A percentile compares a stretch with the other conserved stretches of the same genome.
phyloP scores from a whole-genome alignment of 1,139 yeast genomes.

The Debaryomyces sp. region DNA sequence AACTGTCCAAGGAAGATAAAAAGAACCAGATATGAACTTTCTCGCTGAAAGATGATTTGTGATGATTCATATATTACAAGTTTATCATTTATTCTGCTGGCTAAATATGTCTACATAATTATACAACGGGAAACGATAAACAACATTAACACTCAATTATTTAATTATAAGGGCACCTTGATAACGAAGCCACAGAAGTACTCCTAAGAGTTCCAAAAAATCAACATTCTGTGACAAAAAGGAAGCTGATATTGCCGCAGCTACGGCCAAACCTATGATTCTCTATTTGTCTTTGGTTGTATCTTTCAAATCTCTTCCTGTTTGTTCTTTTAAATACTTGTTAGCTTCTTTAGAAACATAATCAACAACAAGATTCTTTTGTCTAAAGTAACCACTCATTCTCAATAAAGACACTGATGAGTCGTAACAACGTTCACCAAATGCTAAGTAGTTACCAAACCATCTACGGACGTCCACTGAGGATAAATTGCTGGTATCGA shows the following conservation, averaged over 20 bases:
- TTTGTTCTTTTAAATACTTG: conserved; percentile 36
- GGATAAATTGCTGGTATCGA: conserved; percentile 47
- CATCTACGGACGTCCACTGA: conserved; percentile 57
- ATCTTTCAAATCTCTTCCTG: conserved; percentile 33
- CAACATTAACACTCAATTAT: neutral
- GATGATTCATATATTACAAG: neutral
- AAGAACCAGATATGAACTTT: neutral
- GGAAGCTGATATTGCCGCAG: neutral
- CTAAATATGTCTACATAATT: neutral
- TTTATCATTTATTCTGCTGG: neutral
- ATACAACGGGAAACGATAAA: neutral
- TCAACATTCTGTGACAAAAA: neutral
- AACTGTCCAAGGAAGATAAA: neutral
- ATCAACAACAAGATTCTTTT: conserved; percentile 41
- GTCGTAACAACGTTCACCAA: conserved; percentile 59
- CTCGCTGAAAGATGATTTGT: neutral
- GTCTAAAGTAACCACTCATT: conserved; percentile 48
- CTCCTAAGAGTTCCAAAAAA: neutral
- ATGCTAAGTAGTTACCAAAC: conserved; percentile 53
- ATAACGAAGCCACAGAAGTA: neutral
- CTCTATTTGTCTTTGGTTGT: conserved; percentile 16
- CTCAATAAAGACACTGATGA: conserved; percentile 40
- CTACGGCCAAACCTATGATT: neutral
- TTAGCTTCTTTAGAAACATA: conserved; percentile 36
- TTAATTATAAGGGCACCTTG: neutral